A percentile compares a stretch with the other conserved stretches of the same genome.
These are phyloP conservation scores for Pyrus pyrifolia DNA, from an alignment of 306 rosid species.

Conservation along the genomic window DNA sequence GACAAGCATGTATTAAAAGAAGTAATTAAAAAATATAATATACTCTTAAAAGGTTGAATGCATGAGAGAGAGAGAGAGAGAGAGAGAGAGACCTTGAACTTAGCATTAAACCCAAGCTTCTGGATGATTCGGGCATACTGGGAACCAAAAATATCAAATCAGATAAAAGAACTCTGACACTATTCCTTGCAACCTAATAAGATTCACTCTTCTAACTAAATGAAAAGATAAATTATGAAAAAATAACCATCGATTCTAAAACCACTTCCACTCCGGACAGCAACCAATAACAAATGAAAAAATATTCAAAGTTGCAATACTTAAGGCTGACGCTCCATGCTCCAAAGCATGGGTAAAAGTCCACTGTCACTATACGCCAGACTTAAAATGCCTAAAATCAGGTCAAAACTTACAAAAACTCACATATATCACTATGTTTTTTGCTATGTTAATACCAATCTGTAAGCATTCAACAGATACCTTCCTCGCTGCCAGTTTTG, in stretches of 20 bases:
- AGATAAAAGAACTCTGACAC: not conserved
- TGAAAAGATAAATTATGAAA: not conserved
- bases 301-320: not conserved
- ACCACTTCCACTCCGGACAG: not conserved
- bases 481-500: slow-evolving; percentile 95
- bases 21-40: not conserved
- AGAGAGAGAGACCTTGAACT: slow-evolving; percentile 58
- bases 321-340: not conserved
- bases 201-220: not conserved
- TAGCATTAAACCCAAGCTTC: slow-evolving; percentile 82
- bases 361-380: not conserved
- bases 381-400: not conserved
- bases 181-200: not conserved
- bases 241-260: not conserved
- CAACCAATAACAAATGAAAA: not conserved
- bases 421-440: not conserved
- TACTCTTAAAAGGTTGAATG: not conserved
- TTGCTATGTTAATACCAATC: not conserved
- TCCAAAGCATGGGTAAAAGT: not conserved
- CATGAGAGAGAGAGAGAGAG: not conserved
- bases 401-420: not conserved
- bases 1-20: not conserved
- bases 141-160: slow-evolving; percentile 3
- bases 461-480: slow-evolving; percentile 22
- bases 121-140: slow-evolving; percentile 97